Conservation (phyloP, 257 asterid species). For the Solanum gracilifrons region DNA sequence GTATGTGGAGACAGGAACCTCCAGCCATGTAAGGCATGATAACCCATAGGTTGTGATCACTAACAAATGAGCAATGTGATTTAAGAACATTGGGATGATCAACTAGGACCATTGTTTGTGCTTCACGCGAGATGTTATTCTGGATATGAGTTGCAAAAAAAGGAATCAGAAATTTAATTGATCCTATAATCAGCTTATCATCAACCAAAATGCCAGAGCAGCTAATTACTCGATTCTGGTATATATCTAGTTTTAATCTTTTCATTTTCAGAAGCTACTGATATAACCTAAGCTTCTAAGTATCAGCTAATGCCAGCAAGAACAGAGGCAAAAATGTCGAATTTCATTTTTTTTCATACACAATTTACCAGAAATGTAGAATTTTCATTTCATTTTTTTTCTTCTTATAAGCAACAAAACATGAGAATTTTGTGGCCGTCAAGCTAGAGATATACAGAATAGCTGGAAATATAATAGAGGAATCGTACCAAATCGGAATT, state of each 20-base stretch:
- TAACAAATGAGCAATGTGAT: conserved; percentile 90
- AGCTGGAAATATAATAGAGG: background rate
- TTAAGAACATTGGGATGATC: conserved; percentile 94
- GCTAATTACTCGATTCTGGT: background rate
- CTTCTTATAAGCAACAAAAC: background rate
- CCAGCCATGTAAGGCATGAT: conserved; percentile 98
- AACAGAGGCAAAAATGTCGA: background rate
- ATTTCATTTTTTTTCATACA: background rate
- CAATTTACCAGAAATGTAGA: background rate
- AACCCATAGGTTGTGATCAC: conserved; percentile 87
- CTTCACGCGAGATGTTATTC: conserved; percentile 90
- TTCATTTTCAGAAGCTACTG: background rate
- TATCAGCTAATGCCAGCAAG: background rate
- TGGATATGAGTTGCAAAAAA: conserved; percentile 21
- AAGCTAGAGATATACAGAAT: background rate
- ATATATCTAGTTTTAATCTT: background rate
- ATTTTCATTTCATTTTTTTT: background rate
- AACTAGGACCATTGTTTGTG: conserved; percentile 89
- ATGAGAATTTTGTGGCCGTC: background rate
- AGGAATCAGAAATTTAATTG: background rate
- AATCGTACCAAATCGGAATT: conserved; percentile 70
- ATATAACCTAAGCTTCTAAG: background rate
- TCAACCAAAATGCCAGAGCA: background rate
- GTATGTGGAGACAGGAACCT: conserved; percentile 93
- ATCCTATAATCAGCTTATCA: background rate